Percentiles rank a stretch among this genome's conserved stretches.
Evolutionary conservation across 306 rosid species (phyloP).

Genomic region (Cajanus cajan): DNA sequence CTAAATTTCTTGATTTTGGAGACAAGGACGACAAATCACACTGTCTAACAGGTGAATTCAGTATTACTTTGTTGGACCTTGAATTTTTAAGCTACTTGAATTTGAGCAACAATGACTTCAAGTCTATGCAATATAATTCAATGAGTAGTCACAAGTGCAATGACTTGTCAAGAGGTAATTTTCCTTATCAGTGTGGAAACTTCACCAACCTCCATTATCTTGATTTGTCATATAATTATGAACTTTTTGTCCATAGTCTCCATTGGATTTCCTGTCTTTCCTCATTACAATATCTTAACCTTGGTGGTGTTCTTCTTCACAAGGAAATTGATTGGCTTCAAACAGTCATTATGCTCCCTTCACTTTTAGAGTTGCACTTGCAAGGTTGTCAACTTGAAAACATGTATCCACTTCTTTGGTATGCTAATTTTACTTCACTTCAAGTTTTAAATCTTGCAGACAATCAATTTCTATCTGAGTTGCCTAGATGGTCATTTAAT

Average conservation of each 20-base stretch:
- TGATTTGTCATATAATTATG: background rate
- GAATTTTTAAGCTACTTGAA: background rate
- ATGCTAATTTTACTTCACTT: constrained; percentile 40
- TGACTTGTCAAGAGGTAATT: background rate
- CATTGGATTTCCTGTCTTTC: background rate
- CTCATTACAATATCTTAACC: constrained; percentile 2
- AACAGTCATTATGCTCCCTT: constrained; percentile 25
- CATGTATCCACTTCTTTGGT: constrained; percentile 22
- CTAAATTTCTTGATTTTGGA: background rate
- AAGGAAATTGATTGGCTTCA: constrained; percentile 12
- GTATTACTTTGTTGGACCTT: background rate
- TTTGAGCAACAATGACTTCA: constrained; percentile 12
- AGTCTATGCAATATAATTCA: background rate
- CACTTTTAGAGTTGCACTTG: constrained; percentile 25
- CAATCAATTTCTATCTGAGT: constrained; percentile 14
- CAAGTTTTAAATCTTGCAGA: background rate
- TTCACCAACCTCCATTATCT: background rate
- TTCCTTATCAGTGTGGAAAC: background rate
- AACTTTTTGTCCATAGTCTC: background rate
- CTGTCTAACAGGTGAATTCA: constrained; percentile 16
- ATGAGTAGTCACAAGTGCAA: background rate
- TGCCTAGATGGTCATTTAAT: constrained; percentile 37
- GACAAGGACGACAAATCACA: background rate
- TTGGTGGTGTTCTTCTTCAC: background rate
- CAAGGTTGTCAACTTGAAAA: constrained; percentile 9